Evolutionary conservation across 75 land plant species (phyloP).

Genomic region (Adiantum capillusveneris): DNA sequence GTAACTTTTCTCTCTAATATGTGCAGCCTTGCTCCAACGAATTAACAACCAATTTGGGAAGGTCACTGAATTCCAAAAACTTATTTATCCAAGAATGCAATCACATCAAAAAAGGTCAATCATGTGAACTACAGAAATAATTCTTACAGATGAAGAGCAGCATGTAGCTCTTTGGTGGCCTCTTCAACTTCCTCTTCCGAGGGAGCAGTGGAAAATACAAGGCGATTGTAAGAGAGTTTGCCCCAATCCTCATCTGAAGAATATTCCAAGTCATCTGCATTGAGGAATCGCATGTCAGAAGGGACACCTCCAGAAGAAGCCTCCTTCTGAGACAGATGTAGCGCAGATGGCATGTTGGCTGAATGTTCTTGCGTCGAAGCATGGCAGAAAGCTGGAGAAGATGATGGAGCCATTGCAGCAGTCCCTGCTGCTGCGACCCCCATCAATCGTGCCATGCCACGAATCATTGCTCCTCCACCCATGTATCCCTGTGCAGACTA

Average conservation of each 20-base stretch:
- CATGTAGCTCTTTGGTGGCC: neutral
- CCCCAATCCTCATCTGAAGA: neutral
- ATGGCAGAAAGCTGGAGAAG: neutral
- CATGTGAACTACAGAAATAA: neutral
- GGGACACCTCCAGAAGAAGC: neutral
- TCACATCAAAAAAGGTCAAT: neutral
- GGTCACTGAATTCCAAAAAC: too few species aligned
- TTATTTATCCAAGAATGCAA: neutral
- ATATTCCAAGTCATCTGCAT: neutral
- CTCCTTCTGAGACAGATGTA: neutral
- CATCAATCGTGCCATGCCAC: neutral
- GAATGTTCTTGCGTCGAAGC: neutral
- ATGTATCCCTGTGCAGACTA: too few species aligned
- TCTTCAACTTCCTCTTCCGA: constrained; percentile 3
- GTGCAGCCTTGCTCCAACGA: neutral
- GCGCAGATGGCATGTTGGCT: neutral
- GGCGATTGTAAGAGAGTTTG: neutral
- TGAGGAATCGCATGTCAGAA: neutral
- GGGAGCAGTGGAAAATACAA: neutral
- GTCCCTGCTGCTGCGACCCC: neutral
- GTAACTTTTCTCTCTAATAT: too few species aligned
- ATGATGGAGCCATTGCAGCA: neutral
- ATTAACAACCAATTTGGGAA: too few species aligned
- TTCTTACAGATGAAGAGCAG: constrained; percentile 1
- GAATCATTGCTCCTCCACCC: neutral